Evolutionary conservation across 2,329 filamentous ascomycete genomes (phyloP), one percentile per base, ranked within the genome.

Genomic region (Alternaria sp.): DNA sequence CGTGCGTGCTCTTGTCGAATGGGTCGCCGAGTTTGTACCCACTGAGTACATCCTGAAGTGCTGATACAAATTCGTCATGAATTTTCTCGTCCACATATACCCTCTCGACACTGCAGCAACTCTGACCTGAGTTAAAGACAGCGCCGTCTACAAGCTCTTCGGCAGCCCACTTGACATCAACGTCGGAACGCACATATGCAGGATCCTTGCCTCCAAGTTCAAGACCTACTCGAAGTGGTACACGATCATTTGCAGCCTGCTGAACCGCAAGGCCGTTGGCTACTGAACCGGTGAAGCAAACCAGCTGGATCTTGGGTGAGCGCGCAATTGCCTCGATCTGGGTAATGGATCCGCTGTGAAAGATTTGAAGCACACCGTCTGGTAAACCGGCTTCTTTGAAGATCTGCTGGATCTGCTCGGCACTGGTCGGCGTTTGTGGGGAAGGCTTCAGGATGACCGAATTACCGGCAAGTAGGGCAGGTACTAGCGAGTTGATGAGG

Each of bases 41-140:
- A 34, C 82, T 81, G 7, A 98, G 85, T 7, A 97, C 92, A 57
- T 90, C 89, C 78, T 95, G 91, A 12, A 92, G 85, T 5, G 91
- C 92, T 52, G 87, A 84, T 52, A 97, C 85, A 72, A 98, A 97
- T 12, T 87, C 81, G 72, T 96, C 93, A 77, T 97, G 89, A 51
- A 98, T 87, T 69, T 87, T 89, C 74, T 91, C 90, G 72, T 95
- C 89, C 5, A 98, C 94, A 73, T 98, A 98, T 20, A 98, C 88
- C 34, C 94, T 86, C 81, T 98, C 94, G 54, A 98, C 85, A 24
- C 93, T 91, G 80, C 94, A 98, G 84, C 94, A 98, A 77, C 93
- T 96, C 83, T 98, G 94, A n/a, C 94, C 94, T 52, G 94, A 97
- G 82, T 98, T 98, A 85, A 98, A 98, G 58, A 98, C 84, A n/a